phyloP scores from a whole-genome alignment of 768 basidiomycete genomes.

The Termitomyces sp. region DNA sequence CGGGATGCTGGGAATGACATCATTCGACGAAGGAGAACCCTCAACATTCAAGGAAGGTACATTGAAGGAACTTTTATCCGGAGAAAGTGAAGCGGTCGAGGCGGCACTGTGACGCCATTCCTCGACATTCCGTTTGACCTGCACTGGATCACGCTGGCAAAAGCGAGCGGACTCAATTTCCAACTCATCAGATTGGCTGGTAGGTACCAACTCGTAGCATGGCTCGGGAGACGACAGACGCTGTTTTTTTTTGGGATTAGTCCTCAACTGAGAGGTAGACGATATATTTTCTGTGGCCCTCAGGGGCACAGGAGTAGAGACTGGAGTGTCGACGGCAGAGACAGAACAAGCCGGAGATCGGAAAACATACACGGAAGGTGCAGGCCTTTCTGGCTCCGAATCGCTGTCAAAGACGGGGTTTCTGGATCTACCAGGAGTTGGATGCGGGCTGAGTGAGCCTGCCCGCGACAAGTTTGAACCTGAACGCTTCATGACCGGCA shows the following conservation, averaged over 20 bases:
- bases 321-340: constrained; percentile 2
- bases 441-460: constrained; percentile 6
- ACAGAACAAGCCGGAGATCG: constrained; percentile 20
- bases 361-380: constrained; percentile 27
- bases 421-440: constrained; percentile 20
- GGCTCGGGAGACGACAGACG: constrained; percentile 31
- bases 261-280: constrained; percentile 10
- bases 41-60: constrained; percentile 1
- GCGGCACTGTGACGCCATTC: constrained; percentile 37
- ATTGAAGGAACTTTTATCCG: constrained; percentile 12
- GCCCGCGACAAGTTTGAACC: not conserved
- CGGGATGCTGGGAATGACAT: constrained; percentile 11
- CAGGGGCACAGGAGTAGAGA: constrained; percentile 8
- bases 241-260: constrained; percentile 30
- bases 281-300: constrained; percentile 23
- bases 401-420: constrained; percentile 35
- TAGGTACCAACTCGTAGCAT: constrained; percentile 42
- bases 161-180: constrained; percentile 40
- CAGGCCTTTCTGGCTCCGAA: constrained; percentile 26
- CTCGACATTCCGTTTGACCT: constrained; percentile 35
- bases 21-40: constrained; percentile 20
- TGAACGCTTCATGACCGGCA: constrained; percentile 1
- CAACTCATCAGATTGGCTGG: constrained; percentile 66
- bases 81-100: constrained; percentile 8
- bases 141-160: constrained; percentile 19